phyloP scores from a whole-genome alignment of 495 filamentous ascomycete species.

The Amphirosellinia nigrospora region DNA sequence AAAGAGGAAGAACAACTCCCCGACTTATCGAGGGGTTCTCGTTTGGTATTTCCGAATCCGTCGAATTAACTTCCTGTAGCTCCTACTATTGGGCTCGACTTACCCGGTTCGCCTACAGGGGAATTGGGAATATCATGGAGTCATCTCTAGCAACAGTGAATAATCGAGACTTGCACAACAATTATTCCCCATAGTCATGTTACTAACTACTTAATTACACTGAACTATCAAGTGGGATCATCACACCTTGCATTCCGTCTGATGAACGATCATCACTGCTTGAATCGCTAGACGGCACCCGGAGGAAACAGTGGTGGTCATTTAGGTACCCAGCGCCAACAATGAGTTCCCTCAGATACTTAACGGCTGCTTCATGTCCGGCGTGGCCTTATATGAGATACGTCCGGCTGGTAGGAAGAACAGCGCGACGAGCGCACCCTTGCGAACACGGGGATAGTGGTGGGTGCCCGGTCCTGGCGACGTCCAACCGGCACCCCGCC shows the following conservation, averaged over 20 bases:
- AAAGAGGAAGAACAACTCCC: too few species aligned
- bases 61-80: not conserved
- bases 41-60: not conserved
- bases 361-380: constrained; percentile 44
- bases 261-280: not conserved
- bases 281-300: not conserved
- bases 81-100: not conserved
- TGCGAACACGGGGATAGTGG: constrained; percentile 50
- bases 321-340: not conserved
- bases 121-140: not conserved
- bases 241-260: not conserved
- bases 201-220: constrained; percentile 16
- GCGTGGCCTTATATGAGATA: constrained; percentile 47
- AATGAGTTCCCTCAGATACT: constrained; percentile 23
- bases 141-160: not conserved
- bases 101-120: not conserved
- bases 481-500: constrained; percentile 55
- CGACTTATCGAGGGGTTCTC: too few species aligned
- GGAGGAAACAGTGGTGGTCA: not conserved
- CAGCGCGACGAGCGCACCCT: constrained; percentile 47
- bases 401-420: constrained; percentile 53
- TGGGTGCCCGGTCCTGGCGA: constrained; percentile 51
- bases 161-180: constrained; percentile 11
- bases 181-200: constrained; percentile 1
- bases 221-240: not conserved